Base-by-base conservation (phyloP, 805 yeast genomes). In the Barnettozyma siamensis region DNA sequence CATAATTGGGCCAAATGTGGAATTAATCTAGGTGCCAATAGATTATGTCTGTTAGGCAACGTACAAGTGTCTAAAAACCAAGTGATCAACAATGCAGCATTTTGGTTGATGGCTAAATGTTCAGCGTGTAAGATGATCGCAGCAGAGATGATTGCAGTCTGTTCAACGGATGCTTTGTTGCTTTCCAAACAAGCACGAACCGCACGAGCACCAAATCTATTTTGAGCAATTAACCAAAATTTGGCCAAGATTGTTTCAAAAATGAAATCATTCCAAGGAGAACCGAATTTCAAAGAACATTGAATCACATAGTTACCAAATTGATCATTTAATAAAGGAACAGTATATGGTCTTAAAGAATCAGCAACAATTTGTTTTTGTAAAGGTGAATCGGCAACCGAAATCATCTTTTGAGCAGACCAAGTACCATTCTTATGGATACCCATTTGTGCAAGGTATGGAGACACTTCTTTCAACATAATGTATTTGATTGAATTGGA, bases 361-460 rank as follows among this genome's bases (percentile, higher is more conserved):
- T 75, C 67, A 8, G 82, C 79, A 33, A 93, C 84, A 37, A 83
- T 59, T 51, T 70, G 65, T 60, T 77, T 82, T 53, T 80, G 86
- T 37, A 76, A 72, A 33, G 72, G 78, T 37, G 78, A 78, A 47
- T 72, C 64, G 4, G 88, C 83, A 34, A 80, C 80, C 49, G 80
- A 83, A 51, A 93, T 88, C 62, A 93, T 82, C 63, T 91, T 93
- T 63, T 93, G 99, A 19, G 96, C 95, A 2, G 97, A 98, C 99
- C 99, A 93, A 5, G 99, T 93, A 47, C 99, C 99, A 61, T 93
- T 93, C 58, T 93, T 93, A 66, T 93, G 99, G 42, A 88, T 82
- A 53, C 97, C 93, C 71, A 91, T 83, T 52, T 88, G 94, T 1
- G 96, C 86, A 48, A 93, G 68, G 55, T 73, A 86, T 21, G 89